phyloP scores from a whole-genome alignment of 495 filamentous ascomycete genomes.

The Amorphotheca resinae region DNA sequence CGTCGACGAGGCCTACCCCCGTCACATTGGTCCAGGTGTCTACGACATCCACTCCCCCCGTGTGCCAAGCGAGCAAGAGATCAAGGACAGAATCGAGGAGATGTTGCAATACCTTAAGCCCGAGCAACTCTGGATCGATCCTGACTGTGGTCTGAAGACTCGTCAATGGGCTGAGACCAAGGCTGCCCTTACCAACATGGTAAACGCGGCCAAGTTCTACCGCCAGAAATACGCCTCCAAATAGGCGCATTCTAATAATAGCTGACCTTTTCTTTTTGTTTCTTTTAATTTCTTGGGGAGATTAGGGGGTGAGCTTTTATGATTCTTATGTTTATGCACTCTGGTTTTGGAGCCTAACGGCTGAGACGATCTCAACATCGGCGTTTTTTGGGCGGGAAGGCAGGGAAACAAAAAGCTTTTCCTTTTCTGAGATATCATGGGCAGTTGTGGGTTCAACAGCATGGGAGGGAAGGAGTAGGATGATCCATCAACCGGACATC shows the following conservation, averaged over 20 bases:
- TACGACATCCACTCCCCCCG: slow-evolving; percentile 99
- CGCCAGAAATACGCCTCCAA: slow-evolving; percentile 67
- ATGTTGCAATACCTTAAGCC: slow-evolving; percentile 91
- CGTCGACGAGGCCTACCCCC: slow-evolving; percentile 87
- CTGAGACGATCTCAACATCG: slow-evolving; percentile 38
- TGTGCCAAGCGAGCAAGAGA: slow-evolving; percentile 89
- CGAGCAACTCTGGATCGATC: slow-evolving; percentile 97
- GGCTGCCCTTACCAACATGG: slow-evolving; percentile 82
- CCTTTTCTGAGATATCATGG: slow-evolving; percentile 15
- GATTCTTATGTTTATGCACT: not conserved
- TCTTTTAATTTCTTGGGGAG: slow-evolving; percentile 3
- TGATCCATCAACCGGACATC: slow-evolving; percentile 36
- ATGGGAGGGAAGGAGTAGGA: slow-evolving; percentile 13
- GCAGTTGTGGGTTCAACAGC: slow-evolving; percentile 24
- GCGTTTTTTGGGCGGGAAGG: slow-evolving; percentile 29
- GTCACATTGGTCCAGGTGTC: slow-evolving; percentile 96
- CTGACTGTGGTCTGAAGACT: slow-evolving; percentile 98
- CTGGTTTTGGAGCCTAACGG: slow-evolving; percentile 20
- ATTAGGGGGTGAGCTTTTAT: slow-evolving; percentile 14
- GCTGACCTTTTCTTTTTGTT: slow-evolving; percentile 10
- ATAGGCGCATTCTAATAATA: slow-evolving; percentile 6
- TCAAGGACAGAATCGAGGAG: slow-evolving; percentile 92
- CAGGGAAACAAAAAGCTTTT: slow-evolving; percentile 25
- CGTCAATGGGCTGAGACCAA: slow-evolving; percentile 94
- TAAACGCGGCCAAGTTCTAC: slow-evolving; percentile 92